A percentile compares a stretch with the other conserved stretches of the same genome.
These are phyloP conservation scores for Fusarium illudens DNA, from an alignment of 2,329 filamentous ascomycete genomes.

Conservation along the genomic window DNA sequence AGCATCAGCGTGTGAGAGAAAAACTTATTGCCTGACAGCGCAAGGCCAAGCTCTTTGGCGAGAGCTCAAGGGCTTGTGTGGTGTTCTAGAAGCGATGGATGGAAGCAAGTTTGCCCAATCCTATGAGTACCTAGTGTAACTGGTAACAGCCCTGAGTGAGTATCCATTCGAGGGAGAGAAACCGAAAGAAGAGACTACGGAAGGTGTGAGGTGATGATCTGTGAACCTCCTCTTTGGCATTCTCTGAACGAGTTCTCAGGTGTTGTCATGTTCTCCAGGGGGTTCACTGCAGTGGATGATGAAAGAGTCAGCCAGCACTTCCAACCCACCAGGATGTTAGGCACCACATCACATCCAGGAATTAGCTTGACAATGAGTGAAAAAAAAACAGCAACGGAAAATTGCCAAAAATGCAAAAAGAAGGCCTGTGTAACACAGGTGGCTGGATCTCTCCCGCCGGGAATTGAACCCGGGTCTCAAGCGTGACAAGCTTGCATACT, in stretches of 20 bases:
- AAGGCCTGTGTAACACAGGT: constrained; percentile 8
- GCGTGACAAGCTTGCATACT: constrained; percentile 17
- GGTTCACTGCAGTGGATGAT: not conserved
- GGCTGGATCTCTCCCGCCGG: constrained; percentile 15
- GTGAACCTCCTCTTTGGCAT: not conserved
- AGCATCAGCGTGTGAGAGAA: not conserved
- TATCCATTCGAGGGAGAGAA: not conserved
- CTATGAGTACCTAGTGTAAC: not conserved
- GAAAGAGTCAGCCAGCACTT: not conserved
- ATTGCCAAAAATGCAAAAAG: not conserved
- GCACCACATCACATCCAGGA: not conserved
- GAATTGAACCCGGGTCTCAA: constrained; percentile 18
- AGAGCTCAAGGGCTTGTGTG: not conserved
- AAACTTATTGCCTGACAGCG: not conserved
- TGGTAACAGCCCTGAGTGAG: not conserved
- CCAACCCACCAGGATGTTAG: not conserved
- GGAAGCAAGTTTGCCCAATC: not conserved
- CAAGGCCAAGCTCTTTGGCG: not conserved
- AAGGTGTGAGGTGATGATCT: not conserved
- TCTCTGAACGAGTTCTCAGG: not conserved
- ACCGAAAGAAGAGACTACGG: not conserved
- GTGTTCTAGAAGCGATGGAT: not conserved
- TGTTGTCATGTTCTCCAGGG: not conserved
- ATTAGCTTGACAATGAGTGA: not conserved
- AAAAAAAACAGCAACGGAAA: not conserved